Base-by-base conservation (phyloP, 179 eudicot genomes). In the Spinacia oleracea region DNA sequence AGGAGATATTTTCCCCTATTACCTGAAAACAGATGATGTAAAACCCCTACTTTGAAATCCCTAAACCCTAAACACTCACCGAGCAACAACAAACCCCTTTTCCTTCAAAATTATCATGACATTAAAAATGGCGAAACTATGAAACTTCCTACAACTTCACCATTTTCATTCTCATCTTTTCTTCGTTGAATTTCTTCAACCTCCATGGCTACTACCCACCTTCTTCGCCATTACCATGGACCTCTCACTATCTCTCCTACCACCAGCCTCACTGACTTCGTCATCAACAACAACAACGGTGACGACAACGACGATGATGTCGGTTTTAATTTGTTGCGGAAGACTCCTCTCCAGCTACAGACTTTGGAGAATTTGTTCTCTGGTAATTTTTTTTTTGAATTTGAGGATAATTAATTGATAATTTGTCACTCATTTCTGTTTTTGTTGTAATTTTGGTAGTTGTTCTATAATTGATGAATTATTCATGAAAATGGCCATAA, bases 331-430 rank as follows among this genome's bases (percentile, higher is more conserved):
- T 72, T 84, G 59, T 78, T 69, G 74, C 68, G 81, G 50, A 85
- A 82, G 64, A 82, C 85, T 43, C 87, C 85, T 68, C 83, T 82
- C 64, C 87, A 85, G 71, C 81, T 85, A 69, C 83, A 79, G 21
- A 76, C 81, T 9, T 80, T 85, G 7, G 83, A 85, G 79, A 67
- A 77, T 82, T 82, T 85, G 55, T 85, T 76, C 50, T 29, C 74
- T 16, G 87, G 87, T 85, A 63, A 76, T 67, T 53, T 34, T 53
- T 72, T 64, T 51, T 32, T 8, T 7, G 31, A 40, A 42, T 64
- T 63, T 55, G 16, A 2, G 18, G 65, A 10, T 2, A 25, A 16
- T 46, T 60, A 45, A 23, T 62, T 42, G 48, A 34, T 78, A 45
- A 55, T 48, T 79, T 32, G 75, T 21, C 64, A 48, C 31, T 51